Evolutionary conservation across 495 filamentous ascomycete genomes (phyloP), one percentile per base, ranked within the genome.

Genomic region (Cercophora samala): DNA sequence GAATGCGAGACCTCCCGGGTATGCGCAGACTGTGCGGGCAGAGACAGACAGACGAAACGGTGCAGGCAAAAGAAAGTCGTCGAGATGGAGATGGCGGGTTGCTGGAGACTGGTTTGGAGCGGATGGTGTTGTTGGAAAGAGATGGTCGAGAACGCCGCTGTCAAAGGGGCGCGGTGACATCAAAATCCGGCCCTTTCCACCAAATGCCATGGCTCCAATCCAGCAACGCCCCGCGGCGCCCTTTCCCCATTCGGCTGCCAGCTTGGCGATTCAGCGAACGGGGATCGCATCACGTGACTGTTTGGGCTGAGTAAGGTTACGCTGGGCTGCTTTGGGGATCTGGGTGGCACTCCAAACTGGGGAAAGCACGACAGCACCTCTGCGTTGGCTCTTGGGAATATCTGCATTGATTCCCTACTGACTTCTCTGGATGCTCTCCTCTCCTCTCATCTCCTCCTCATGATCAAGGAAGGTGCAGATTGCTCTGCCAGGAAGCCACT

Each of bases 131-230:
- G 32, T n/a, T n/a, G 32, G 55, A 25, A 59, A 5, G n/a, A 29
- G 25, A 4, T 51, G 24, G 53, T 53, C 29, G 54, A 19, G 22
- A 24, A 21, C 53, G 53, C 53, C 32, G 60, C 60, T 22, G 58
- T 56, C 17, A 60, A 66, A 66, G 64, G 68, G 68, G 68, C 64
- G 60, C 67, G 61, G 69, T 71, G 67, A 67, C 69, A 71, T 71
- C 69, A 64, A 71, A 69, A 64, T 58, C 64, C 62, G 64, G 68
- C 70, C 60, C 64, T 68, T 68, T 64, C 53, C 62, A 56, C 46
- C 66, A 32, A 60, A 54, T 62, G 58, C 58, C 46, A 46, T 19
- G 64, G 69, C 32, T 64, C 53, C 67, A 63, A 23, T 23, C 53
- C 53, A 56, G n/a, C 2, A 22, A 22, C 67, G 64, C 67, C 65